phyloP scores from a whole-genome alignment of 106 monocot species.

The Dioscorea dumetorum region DNA sequence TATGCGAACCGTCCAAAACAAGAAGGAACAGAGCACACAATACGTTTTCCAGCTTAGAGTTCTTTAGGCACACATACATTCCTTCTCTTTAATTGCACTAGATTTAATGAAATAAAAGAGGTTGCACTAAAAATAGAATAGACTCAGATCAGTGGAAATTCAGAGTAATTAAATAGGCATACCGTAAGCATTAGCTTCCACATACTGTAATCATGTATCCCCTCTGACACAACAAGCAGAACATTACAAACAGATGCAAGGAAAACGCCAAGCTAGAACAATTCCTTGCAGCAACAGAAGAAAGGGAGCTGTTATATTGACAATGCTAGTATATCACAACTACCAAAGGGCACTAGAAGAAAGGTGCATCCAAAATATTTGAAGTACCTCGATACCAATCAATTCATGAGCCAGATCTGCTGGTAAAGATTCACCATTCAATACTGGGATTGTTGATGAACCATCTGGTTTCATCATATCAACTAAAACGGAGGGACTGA shows the following conservation, averaged over 20 bases:
- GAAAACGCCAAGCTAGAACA: constrained; percentile 81
- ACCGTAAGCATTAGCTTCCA: constrained; percentile 93
- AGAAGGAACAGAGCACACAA: no score
- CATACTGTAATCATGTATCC: constrained; percentile 69
- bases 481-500: constrained; percentile 71
- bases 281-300: constrained; percentile 57
- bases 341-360: neutral
- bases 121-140: no score
- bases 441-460: constrained; percentile 66
- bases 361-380: neutral
- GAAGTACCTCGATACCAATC: constrained; percentile 84
- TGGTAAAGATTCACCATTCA: constrained; percentile 63
- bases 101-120: no score
- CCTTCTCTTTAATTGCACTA: no score
- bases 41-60: no score
- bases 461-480: constrained; percentile 99
- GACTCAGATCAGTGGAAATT: no score
- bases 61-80: no score
- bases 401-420: constrained; percentile 92
- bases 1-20: no score
- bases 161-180: constrained; percentile 6
- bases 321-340: neutral
- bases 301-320: constrained; percentile 11
- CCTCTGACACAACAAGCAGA: constrained; percentile 78
- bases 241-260: constrained; percentile 89